phyloP scores from a whole-genome alignment of 176 grass and related monocot species.

The Tuctoria greenei region DNA sequence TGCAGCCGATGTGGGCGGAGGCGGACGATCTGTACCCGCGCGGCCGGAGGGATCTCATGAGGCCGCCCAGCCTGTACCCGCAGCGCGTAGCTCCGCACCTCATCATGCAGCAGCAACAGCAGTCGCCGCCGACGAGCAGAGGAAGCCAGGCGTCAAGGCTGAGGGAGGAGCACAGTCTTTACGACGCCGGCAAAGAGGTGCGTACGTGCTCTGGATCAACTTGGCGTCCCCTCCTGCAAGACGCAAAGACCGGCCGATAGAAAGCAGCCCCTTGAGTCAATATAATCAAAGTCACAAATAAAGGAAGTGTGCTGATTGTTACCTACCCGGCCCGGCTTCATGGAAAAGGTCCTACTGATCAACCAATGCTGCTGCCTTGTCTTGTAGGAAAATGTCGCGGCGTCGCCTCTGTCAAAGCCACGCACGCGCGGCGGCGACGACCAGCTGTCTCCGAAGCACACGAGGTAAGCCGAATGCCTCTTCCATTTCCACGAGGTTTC shows the following conservation, averaged over 20 bases:
- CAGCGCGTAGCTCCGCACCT: constrained; percentile 68
- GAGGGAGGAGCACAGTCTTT: constrained; percentile 16
- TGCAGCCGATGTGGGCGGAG: constrained; percentile 60
- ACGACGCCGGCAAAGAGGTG: constrained; percentile 25
- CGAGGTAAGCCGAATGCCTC: constrained; percentile 9
- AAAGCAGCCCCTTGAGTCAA: no score
- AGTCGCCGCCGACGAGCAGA: neutral
- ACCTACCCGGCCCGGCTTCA: no score
- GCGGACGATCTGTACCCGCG: constrained; percentile 44
- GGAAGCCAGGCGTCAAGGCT: constrained; percentile 35
- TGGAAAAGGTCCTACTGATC: constrained; percentile 7
- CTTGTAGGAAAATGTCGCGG: constrained; percentile 50
- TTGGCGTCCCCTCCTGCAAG: no score
- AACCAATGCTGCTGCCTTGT: constrained; percentile 43
- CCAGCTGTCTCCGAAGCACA: constrained; percentile 34
- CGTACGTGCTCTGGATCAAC: no score
- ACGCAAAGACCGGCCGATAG: no score
- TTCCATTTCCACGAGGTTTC: neutral
- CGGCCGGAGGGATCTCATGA: constrained; percentile 36
- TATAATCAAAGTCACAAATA: neutral
- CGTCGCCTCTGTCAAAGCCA: constrained; percentile 25
- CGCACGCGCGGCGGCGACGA: neutral
- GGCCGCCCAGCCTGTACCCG: constrained; percentile 57
- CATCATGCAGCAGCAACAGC: constrained; percentile 36
- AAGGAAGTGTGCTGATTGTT: neutral